These are phyloP conservation scores for Chytriomyces sp. DNA, from an alignment of 192 early-diverging fungal genomes.

Conservation along the genomic window DNA sequence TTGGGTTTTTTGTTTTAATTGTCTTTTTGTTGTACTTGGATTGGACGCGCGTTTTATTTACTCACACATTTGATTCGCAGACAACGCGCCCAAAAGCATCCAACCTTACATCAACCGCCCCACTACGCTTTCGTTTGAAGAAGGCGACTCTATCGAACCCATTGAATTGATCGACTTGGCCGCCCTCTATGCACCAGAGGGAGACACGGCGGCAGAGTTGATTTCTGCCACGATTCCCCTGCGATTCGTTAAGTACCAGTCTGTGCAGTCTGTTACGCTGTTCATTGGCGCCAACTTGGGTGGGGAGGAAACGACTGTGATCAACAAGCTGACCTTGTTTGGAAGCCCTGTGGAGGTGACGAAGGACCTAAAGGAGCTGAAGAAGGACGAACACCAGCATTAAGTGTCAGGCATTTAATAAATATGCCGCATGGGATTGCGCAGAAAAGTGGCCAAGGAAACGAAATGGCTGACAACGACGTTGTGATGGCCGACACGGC, in stretches of 20 bases:
- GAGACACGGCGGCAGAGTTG: neutral
- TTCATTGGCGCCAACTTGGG: slow-evolving; percentile 70
- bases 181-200: slow-evolving; percentile 38
- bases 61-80: slow-evolving; percentile 34
- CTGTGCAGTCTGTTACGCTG: slow-evolving; percentile 75
- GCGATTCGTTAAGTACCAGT: slow-evolving; percentile 94
- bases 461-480: slow-evolving; percentile 42
- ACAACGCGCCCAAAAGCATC: slow-evolving; percentile 83
- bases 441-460: neutral
- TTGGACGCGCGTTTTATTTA: slow-evolving; percentile 22
- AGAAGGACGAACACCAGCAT: slow-evolving; percentile 39
- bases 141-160: slow-evolving; percentile 70
- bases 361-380: slow-evolving; percentile 56
- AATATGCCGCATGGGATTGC: neutral
- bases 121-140: slow-evolving; percentile 82
- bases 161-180: slow-evolving; percentile 77
- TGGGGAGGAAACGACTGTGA: slow-evolving; percentile 77
- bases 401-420: neutral
- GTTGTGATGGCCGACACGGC: slow-evolving; percentile 26
- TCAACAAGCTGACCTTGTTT: slow-evolving; percentile 79
- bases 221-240: slow-evolving; percentile 63
- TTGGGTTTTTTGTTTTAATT: slow-evolving; percentile 47
- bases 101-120: slow-evolving; percentile 82
- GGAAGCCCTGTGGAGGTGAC: slow-evolving; percentile 69
- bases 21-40: no score